Conservation (phyloP, 768 basidiomycete genomes). For the Leccinum imitatum region DNA sequence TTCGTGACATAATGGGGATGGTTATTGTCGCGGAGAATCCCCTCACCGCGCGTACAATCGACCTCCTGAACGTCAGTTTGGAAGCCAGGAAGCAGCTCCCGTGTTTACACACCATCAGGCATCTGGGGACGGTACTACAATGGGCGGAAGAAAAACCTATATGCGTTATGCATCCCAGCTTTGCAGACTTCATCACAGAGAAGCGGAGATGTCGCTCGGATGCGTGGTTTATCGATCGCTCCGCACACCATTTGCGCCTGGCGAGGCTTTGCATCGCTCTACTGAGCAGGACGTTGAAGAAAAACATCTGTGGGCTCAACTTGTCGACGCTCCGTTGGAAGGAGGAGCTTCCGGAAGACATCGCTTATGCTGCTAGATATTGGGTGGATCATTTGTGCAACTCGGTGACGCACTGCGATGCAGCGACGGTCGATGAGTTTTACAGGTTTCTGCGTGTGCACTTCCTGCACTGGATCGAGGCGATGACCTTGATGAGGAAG, state of each 20-base stretch:
- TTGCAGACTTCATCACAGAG: slow-evolving; percentile 35
- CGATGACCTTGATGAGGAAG: slow-evolving; percentile 30
- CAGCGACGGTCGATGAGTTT: slow-evolving; percentile 15
- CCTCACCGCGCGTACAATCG: slow-evolving; percentile 25
- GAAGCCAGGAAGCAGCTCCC: slow-evolving; percentile 20
- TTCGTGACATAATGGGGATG: slow-evolving; percentile 33
- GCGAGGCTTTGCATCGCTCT: slow-evolving; percentile 27
- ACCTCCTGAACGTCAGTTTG: slow-evolving; percentile 24
- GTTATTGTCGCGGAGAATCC: slow-evolving; percentile 32
- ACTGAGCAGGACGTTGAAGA: slow-evolving; percentile 19
- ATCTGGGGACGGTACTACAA: slow-evolving; percentile 28
- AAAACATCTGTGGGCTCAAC: slow-evolving; percentile 26
- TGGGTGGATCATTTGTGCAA: slow-evolving; percentile 34
- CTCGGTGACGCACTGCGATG: slow-evolving; percentile 4
- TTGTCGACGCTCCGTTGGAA: slow-evolving; percentile 20
- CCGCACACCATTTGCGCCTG: slow-evolving; percentile 19
- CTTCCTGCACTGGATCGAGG: slow-evolving; percentile 36
- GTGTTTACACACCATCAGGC: slow-evolving; percentile 31
- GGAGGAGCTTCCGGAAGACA: slow-evolving; percentile 23
- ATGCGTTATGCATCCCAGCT: slow-evolving; percentile 34
- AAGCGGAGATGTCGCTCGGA: slow-evolving; percentile 28
- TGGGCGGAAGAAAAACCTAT: slow-evolving; percentile 30
- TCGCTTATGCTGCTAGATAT: slow-evolving; percentile 25
- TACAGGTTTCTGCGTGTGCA: slow-evolving; percentile 22
- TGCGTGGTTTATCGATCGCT: slow-evolving; percentile 30